Evolutionary conservation across 345 rosid species (phyloP), one percentile per base, ranked within the genome.

Genomic region (Populus davidiana): DNA sequence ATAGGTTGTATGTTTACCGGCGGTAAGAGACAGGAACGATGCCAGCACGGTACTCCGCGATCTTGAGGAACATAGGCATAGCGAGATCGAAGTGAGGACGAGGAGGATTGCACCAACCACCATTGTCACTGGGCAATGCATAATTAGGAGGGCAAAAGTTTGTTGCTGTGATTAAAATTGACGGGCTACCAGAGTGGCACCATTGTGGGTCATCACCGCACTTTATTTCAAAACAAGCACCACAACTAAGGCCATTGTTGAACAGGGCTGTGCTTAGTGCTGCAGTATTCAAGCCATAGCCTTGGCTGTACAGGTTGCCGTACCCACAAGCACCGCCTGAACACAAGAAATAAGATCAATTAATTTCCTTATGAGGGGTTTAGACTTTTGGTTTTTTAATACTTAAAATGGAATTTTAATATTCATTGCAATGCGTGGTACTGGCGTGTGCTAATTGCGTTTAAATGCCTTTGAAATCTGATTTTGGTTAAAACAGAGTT

Each of bases 71-170:
- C 89, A 88, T 87, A 61, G 93, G 93, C 93, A 88, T 88, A 74
- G 93, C 88, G 25, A 90, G 93, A 78, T 90, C 93, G 80, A 90
- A 90, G 62, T 90, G 93, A 4, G 90, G 77, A 25, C 94, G 91
- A 50, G 97, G 97, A 23, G 97, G 97, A 75, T 92, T 92, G 79
- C 97, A 92, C 94, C 97, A 92, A 4, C 97, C 97, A 12, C 97
- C 97, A 81, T 92, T 82, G 84, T 92, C 94, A 61, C 72, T 87
- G 2, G 93, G 83, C 12, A 44, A 82, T 72, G 89, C 93, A 64
- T 47, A 90, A 49, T 90, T 90, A 0, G 93, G 93, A 2, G 93
- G 93, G 84, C 91, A 90, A 63, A 90, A 90, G 54, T 90, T 90
- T 68, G 93, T 90, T 21, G 93, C 93, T 0, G 93, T 90, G 66